phyloP scores from a whole-genome alignment of 352 stramenopile genomes.

The Phytophthora ramorum region DNA sequence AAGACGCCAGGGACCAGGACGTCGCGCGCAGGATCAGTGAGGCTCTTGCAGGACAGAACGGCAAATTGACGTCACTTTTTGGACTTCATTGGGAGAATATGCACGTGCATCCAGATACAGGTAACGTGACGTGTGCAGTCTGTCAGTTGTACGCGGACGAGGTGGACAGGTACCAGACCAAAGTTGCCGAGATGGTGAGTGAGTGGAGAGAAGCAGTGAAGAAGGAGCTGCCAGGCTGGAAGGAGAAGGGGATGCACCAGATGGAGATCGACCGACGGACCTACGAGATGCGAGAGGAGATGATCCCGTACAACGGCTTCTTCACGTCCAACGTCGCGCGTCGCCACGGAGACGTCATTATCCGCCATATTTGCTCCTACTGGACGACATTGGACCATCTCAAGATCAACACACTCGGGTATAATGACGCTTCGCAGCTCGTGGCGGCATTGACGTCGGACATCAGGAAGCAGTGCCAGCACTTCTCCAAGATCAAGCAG shows the following conservation, averaged over 20 bases:
- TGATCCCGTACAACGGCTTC: constrained; percentile 65
- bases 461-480: constrained; percentile 61
- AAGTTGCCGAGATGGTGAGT: constrained; percentile 49
- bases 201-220: constrained; percentile 52
- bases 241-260: constrained; percentile 58
- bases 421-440: constrained; percentile 49
- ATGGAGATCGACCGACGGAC: constrained; percentile 68
- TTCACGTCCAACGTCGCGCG: constrained; percentile 64
- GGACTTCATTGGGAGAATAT: constrained; percentile 76
- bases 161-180: constrained; percentile 53
- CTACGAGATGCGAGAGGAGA: constrained; percentile 64
- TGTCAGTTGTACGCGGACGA: constrained; percentile 58
- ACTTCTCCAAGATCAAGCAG: constrained; percentile 60
- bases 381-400: constrained; percentile 50
- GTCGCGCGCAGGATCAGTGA: constrained; percentile 35
- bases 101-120: constrained; percentile 38
- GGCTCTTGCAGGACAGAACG: constrained; percentile 32
- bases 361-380: constrained; percentile 62
- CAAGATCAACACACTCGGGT: constrained; percentile 56
- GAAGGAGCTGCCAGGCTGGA: constrained; percentile 45
- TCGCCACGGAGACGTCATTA: constrained; percentile 64
- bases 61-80: constrained; percentile 56
- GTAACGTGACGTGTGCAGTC: constrained; percentile 40
- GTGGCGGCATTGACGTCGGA: constrained; percentile 55
- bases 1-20: constrained; percentile 28